phyloP scores from a whole-genome alignment of 2,329 filamentous ascomycete genomes.

The Amauroascus niger region DNA sequence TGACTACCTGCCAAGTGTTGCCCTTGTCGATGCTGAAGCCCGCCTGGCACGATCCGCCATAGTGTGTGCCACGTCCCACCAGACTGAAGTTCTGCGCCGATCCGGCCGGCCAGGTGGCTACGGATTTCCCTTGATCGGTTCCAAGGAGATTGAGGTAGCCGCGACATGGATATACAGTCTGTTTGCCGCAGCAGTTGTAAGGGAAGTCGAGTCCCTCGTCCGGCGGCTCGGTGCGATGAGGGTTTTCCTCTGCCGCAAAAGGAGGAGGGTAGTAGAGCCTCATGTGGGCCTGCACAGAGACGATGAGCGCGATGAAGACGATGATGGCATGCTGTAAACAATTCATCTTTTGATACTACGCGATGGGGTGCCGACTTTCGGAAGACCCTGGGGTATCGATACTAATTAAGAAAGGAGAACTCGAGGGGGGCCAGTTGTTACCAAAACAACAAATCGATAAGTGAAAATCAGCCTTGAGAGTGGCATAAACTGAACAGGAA shows the following conservation, averaged over 20 bases:
- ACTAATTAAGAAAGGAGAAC: too few species aligned
- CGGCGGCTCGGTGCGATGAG: constrained; percentile 29
- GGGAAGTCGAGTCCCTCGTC: constrained; percentile 37
- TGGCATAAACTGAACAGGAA: constrained; percentile 10
- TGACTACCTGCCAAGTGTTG: constrained; percentile 38
- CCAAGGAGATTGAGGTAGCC: constrained; percentile 39
- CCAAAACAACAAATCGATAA: too few species aligned
- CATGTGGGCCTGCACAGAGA: constrained; percentile 31
- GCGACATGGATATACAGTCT: constrained; percentile 32
- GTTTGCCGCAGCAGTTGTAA: constrained; percentile 38
- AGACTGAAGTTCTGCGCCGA: constrained; percentile 33
- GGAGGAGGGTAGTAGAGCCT: constrained; percentile 36
- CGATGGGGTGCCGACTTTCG: too few species aligned
- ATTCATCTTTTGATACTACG: neutral
- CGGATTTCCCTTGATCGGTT: constrained; percentile 35
- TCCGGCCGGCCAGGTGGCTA: constrained; percentile 37
- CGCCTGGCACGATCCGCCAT: constrained; percentile 41
- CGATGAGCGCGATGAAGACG: neutral
- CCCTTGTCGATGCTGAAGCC: constrained; percentile 39
- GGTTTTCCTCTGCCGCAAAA: constrained; percentile 39
- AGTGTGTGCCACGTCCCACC: constrained; percentile 34
- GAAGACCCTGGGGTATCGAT: too few species aligned
- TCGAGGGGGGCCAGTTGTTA: too few species aligned
- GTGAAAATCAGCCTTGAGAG: too few species aligned
- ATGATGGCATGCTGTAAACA: neutral